phyloP scores from a whole-genome alignment of 805 yeast genomes.

The Priceomyces carsonii region DNA sequence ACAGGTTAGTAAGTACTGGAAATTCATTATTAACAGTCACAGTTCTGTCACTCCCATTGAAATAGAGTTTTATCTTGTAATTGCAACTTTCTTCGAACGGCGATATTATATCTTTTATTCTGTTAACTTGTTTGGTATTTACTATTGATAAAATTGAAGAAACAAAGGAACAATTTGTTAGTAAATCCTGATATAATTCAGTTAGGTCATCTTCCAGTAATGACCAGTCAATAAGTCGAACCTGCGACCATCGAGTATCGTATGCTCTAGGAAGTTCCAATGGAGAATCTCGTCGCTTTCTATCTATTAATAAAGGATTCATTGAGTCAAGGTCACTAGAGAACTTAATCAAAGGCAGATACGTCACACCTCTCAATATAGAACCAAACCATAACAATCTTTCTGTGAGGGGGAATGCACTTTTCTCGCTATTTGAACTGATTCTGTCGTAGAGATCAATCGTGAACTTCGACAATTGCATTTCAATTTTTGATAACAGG shows the following conservation, averaged over 20 bases:
- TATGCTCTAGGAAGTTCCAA: slow-evolving; percentile 15
- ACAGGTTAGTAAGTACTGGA: slow-evolving; percentile 31
- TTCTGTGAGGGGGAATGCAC: slow-evolving; percentile 7
- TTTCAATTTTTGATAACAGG: slow-evolving; percentile 3
- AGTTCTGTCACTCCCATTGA: slow-evolving; percentile 55
- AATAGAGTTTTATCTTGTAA: slow-evolving; percentile 42
- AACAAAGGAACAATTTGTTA: slow-evolving; percentile 77
- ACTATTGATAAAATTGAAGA: slow-evolving; percentile 60
- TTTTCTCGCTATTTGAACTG: not conserved
- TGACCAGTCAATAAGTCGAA: slow-evolving; percentile 43
- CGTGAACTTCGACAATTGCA: slow-evolving; percentile 19
- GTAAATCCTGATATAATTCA: slow-evolving; percentile 47
- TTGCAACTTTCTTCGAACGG: slow-evolving; percentile 22
- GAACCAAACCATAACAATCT: slow-evolving; percentile 31
- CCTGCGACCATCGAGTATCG: slow-evolving; percentile 8
- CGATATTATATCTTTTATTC: slow-evolving; percentile 23
- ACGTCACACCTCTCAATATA: slow-evolving; percentile 12
- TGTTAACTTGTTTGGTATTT: slow-evolving; percentile 17
- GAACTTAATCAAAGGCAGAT: slow-evolving; percentile 23
- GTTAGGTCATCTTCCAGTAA: slow-evolving; percentile 21
- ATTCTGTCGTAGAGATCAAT: slow-evolving; percentile 22
- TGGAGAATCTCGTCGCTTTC: slow-evolving; percentile 1
- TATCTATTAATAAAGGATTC: slow-evolving; percentile 3
- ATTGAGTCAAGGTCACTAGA: slow-evolving; percentile 9
- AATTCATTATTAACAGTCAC: slow-evolving; percentile 49